These are phyloP conservation scores for Kurtzmaniella quercitrusa DNA, from an alignment of 1,139 yeast genomes.

Conservation along the genomic window DNA sequence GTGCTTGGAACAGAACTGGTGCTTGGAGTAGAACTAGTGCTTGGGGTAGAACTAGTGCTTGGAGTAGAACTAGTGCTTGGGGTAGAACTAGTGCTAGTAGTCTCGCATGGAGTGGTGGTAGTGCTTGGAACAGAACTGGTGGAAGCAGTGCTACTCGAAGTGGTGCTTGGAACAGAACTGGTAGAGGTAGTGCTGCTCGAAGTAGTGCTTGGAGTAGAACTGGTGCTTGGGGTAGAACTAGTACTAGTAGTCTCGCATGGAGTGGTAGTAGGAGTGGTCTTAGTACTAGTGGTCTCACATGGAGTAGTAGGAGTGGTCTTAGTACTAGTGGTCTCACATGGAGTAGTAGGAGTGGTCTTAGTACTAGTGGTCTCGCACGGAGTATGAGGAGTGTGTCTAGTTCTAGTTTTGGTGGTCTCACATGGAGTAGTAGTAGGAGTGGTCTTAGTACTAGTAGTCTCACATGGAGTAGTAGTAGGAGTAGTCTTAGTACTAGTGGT, in stretches of 20 bases:
- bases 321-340: conserved; percentile 1
- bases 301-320: not conserved
- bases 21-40: not conserved
- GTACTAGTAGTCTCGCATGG: too few species aligned
- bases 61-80: conserved; percentile 2
- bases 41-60: not conserved
- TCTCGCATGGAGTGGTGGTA: too few species aligned
- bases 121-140: not conserved
- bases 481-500: conserved; percentile 1
- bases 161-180: not conserved
- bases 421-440: conserved; percentile 1
- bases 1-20: not conserved
- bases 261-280: too few species aligned
- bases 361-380: conserved; percentile 2
- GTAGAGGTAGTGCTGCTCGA: not conserved
- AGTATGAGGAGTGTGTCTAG: conserved; percentile 2
- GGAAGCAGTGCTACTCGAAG: not conserved
- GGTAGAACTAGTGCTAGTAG: not conserved
- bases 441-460: conserved; percentile 1
- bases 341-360: conserved; percentile 3
- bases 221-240: not conserved
- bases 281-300: not conserved
- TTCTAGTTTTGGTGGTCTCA: not conserved
- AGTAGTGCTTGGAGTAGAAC: conserved; percentile 2
- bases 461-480: not conserved